Conservation (phyloP, 2,329 filamentous ascomycete genomes). For the Tolypocladium sp. region DNA sequence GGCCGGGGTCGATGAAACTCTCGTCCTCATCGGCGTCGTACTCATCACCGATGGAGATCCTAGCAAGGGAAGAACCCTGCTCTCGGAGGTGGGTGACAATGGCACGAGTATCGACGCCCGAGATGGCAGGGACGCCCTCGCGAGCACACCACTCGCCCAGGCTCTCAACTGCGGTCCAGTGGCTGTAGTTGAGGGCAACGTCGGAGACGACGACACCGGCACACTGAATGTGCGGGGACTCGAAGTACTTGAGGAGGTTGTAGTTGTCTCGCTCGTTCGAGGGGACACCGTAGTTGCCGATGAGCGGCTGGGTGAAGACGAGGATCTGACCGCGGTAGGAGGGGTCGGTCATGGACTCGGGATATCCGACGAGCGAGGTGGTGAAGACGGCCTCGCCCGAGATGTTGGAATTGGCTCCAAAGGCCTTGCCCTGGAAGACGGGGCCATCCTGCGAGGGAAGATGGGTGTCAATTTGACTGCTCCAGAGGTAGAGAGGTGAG, state of each 20-base stretch:
- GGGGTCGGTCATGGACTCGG: slow-evolving; percentile 85
- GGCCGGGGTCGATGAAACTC: slow-evolving; percentile 86
- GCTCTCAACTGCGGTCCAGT: slow-evolving; percentile 97
- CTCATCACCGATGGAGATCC: slow-evolving; percentile 91
- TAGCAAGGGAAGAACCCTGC: slow-evolving; percentile 89
- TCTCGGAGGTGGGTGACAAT: slow-evolving; percentile 95
- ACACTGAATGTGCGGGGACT: slow-evolving; percentile 95
- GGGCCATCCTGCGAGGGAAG: slow-evolving; percentile 66
- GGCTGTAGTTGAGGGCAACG: slow-evolving; percentile 87
- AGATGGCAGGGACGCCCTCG: slow-evolving; percentile 92
- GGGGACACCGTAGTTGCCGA: slow-evolving; percentile 97
- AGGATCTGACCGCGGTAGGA: slow-evolving; percentile 92
- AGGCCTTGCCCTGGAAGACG: slow-evolving; percentile 92
- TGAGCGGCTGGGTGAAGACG: slow-evolving; percentile 95
- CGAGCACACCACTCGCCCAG: slow-evolving; percentile 90
- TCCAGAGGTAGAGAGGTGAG: not conserved
- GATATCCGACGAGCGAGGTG: slow-evolving; percentile 94
- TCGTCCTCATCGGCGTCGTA: slow-evolving; percentile 98
- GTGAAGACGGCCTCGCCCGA: slow-evolving; percentile 98
- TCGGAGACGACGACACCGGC: slow-evolving; percentile 94
- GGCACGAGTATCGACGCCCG: slow-evolving; percentile 90
- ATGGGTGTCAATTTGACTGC: not conserved
- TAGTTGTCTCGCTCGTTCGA: slow-evolving; percentile 75
- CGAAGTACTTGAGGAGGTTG: slow-evolving; percentile 94
- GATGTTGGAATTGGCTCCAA: slow-evolving; percentile 92